Conservation (phyloP, 192 early-diverging fungal species). For the Linnemannia elongata region DNA sequence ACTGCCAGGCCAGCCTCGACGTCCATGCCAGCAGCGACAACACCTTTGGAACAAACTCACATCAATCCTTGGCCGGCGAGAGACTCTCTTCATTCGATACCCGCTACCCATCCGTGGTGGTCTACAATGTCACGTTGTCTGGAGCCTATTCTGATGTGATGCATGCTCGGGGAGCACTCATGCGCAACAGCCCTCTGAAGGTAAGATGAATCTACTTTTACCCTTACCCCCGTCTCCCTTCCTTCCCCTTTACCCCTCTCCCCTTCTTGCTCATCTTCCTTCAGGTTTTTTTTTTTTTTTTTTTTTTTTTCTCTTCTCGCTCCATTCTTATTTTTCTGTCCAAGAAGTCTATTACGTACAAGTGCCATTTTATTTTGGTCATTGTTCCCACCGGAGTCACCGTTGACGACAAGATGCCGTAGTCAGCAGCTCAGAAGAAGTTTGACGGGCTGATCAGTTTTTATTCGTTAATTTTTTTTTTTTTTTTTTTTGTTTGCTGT, state of each 20-base stretch:
- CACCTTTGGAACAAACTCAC: constrained; percentile 1
- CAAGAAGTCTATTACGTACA: constrained; percentile 4
- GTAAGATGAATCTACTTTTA: constrained; percentile 23
- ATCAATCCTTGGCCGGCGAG: constrained; percentile 3
- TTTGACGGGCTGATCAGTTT: constrained; percentile 5
- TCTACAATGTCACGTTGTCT: constrained; percentile 61
- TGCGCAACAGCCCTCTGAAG: constrained; percentile 62
- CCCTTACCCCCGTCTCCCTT: neutral
- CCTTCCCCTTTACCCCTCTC: neutral
- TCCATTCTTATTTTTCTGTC: no score
- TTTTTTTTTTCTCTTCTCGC: neutral
- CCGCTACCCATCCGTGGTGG: constrained; percentile 29
- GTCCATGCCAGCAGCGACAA: constrained; percentile 20
- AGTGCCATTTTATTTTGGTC: neutral
- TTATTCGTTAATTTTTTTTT: constrained; percentile 12
- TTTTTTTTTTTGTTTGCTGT: neutral
- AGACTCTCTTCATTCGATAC: constrained; percentile 39
- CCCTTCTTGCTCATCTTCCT: neutral
- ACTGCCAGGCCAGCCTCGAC: constrained; percentile 35
- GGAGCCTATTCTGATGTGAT: constrained; percentile 54
- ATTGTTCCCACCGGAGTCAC: neutral
- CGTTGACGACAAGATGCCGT: neutral
- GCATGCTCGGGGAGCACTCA: constrained; percentile 56
- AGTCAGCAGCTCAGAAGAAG: constrained; percentile 6
- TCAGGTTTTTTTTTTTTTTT: neutral